Evolutionary conservation across 352 stramenopile species (phyloP), one percentile per base, ranked within the genome.

Genomic region (Phytophthora ohioensis): DNA sequence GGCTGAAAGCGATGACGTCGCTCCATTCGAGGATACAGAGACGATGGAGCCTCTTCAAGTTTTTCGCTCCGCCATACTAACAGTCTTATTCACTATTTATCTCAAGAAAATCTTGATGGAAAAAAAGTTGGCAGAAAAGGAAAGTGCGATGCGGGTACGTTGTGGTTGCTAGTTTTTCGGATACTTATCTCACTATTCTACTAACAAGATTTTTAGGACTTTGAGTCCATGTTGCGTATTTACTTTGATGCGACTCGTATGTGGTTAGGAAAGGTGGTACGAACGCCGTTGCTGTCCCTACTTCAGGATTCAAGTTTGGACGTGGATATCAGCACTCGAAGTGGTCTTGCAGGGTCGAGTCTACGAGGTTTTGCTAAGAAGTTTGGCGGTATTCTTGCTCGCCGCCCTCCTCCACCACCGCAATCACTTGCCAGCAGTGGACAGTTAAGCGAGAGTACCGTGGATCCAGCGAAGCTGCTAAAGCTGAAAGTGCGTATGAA

Each of bases 201-300:
- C 49, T 72, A 45, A 75, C 36, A 4, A 43, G 62, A 53, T 60
- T 10, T 53, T n/a, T 46, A 93, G 82, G 84, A 88, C 31, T 80
- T 93, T 42, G 72, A 89, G 10, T 67, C 80, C 17, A 87, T 93
- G 81, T 53, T 93, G 13, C 69, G 62, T 31, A 71, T 90, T 27
- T 93, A 92, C 61, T 85, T 90, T 38, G 84, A 91, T 36, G 84
- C 83, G 3, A 93, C 84, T 31, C 72, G 83, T 11, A 64, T 79
- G 48, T 93, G 84, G 86, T 64, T 93, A 10, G 76, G 70, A 30
- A 90, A 85, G 38, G 45, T 88, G 8, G 75, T 88, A 2, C 80
- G 76, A 27, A 66, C 56, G 0, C 77, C 77, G 0, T 49, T 93
- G 15, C 53, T 87, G 21, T 93, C 86, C 0, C 51, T 91, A 8